Conservation (phyloP, 108 stramenopile genomes). For the Pseudonitzschia pungens region DNA sequence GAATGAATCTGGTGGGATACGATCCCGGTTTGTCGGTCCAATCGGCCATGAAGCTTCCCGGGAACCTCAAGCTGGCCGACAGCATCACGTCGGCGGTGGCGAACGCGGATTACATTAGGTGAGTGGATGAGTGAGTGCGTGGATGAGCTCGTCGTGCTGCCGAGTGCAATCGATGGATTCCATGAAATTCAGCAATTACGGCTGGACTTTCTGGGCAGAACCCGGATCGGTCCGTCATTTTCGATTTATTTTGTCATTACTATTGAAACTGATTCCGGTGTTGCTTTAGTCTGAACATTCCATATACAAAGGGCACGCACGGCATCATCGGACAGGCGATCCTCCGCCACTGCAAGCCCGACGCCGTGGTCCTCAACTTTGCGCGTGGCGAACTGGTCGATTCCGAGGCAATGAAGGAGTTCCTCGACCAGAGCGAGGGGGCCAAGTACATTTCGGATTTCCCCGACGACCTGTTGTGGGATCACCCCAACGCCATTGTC, state of each 20-base stretch:
- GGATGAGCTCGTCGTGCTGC: too few species aligned
- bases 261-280: background rate
- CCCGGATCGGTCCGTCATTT: background rate
- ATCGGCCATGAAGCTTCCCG: slow-evolving; percentile 61
- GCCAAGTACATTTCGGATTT: slow-evolving; percentile 66
- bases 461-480: slow-evolving; percentile 57
- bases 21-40: slow-evolving; percentile 80
- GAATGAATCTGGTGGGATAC: slow-evolving; percentile 69
- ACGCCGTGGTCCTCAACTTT: slow-evolving; percentile 83
- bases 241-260: background rate
- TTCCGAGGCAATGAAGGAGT: slow-evolving; percentile 68
- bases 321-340: slow-evolving; percentile 63
- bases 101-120: slow-evolving; percentile 75
- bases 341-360: slow-evolving; percentile 59
- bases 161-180: too few species aligned
- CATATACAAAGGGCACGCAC: slow-evolving; percentile 78
- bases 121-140: background rate
- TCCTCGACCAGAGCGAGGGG: slow-evolving; percentile 51
- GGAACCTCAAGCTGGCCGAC: slow-evolving; percentile 50
- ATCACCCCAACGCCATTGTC: slow-evolving; percentile 65
- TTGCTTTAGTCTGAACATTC: slow-evolving; percentile 62
- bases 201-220: too few species aligned
- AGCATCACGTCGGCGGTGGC: slow-evolving; percentile 60
- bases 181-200: too few species aligned
- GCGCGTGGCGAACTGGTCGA: slow-evolving; percentile 86